Percentiles rank a stretch among this genome's conserved stretches.
Evolutionary conservation across 768 basidiomycete genomes (phyloP).

Genomic region (Pleurotus djamor): DNA sequence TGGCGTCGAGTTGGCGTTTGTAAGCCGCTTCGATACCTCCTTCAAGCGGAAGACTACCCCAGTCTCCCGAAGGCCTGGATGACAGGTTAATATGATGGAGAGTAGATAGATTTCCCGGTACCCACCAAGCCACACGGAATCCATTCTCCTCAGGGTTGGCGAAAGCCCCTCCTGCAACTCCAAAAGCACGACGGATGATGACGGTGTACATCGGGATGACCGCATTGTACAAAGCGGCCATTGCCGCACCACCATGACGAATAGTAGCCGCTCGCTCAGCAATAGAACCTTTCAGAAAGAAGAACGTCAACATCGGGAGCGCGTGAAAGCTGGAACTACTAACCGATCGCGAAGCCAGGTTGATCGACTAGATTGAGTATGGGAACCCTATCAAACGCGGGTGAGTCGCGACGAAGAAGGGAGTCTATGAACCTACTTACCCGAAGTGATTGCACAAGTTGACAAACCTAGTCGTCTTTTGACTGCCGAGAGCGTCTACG

Average conservation of each 20-base stretch:
- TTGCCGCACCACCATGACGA: constrained; percentile 32
- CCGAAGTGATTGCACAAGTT: constrained; percentile 39
- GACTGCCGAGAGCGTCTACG: constrained; percentile 35
- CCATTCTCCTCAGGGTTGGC: constrained; percentile 31
- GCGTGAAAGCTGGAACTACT: background rate
- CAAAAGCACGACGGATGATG: constrained; percentile 35
- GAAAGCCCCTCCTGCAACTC: constrained; percentile 36
- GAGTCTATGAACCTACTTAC: constrained; percentile 14
- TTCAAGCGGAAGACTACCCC: constrained; percentile 39
- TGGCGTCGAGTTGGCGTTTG: constrained; percentile 32
- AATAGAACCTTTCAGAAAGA: constrained; percentile 19
- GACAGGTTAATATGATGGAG: background rate
- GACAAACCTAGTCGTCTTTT: constrained; percentile 34
- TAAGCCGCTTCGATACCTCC: constrained; percentile 40
- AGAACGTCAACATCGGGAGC: background rate
- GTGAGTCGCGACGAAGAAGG: background rate
- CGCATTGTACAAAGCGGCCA: constrained; percentile 34
- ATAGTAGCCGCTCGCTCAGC: constrained; percentile 37
- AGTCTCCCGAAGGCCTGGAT: constrained; percentile 37
- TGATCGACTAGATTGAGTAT: constrained; percentile 38
- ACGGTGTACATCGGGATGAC: constrained; percentile 34
- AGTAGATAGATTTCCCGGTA: background rate
- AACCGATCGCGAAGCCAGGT: constrained; percentile 37
- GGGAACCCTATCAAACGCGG: constrained; percentile 22
- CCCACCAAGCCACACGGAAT: constrained; percentile 34